phyloP scores from a whole-genome alignment of 2,329 filamentous ascomycete species.

The Neofusicoccum kwambonambiense region DNA sequence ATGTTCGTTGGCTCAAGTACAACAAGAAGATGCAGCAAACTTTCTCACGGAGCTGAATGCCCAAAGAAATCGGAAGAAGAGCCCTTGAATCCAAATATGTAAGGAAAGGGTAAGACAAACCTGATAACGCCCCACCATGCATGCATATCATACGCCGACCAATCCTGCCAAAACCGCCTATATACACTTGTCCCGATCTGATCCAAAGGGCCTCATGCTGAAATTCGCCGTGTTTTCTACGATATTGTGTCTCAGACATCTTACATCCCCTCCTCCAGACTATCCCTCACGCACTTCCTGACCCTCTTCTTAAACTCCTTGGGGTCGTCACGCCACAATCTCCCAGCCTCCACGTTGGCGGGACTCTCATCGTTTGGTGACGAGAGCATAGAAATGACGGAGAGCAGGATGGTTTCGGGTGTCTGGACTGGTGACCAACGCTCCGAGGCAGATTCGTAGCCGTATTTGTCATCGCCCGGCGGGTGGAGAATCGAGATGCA shows the following conservation, averaged over 20 bases:
- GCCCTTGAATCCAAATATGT: neutral
- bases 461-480: conserved; percentile 94
- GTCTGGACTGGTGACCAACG: conserved; percentile 96
- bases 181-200: neutral
- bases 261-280: conserved; percentile 27
- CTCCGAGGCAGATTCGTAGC: conserved; percentile 95
- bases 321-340: conserved; percentile 89
- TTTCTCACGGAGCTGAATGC: neutral
- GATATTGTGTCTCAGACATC: neutral
- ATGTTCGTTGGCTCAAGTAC: neutral
- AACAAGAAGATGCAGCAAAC: neutral
- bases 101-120: neutral
- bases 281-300: conserved; percentile 70
- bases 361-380: conserved; percentile 97
- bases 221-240: neutral
- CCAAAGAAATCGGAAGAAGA: neutral
- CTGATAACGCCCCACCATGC: conserved; percentile 7
- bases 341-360: conserved; percentile 92
- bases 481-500: conserved; percentile 98
- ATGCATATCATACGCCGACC: conserved; percentile 1
- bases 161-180: neutral
- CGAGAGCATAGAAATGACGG: conserved; percentile 96
- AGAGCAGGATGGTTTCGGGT: conserved; percentile 95
- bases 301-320: conserved; percentile 84
- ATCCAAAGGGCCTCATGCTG: neutral